Evolutionary conservation across 306 rosid genomes (phyloP).

Genomic region (Acacia acuminata): DNA sequence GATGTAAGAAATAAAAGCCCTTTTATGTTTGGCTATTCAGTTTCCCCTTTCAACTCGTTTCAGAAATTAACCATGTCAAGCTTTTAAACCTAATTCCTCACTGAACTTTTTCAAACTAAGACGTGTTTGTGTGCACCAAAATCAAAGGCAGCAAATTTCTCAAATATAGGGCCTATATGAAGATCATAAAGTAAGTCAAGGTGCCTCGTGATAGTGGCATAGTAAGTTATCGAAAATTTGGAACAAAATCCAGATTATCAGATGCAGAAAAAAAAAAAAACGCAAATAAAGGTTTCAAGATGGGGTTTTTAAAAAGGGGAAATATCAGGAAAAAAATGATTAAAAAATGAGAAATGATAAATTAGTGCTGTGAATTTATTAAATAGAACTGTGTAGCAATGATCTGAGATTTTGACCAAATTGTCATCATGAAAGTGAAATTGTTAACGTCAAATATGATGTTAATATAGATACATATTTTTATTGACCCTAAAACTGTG

Average conservation of each 20-base stretch:
- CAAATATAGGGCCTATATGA: background rate
- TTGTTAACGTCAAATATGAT: too few species aligned
- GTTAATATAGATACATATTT: too few species aligned
- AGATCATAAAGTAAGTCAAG: background rate
- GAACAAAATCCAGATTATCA: background rate
- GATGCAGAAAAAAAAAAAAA: background rate
- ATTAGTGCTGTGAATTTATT: too few species aligned
- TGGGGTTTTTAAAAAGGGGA: background rate
- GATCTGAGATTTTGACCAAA: too few species aligned
- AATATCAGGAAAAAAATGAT: too few species aligned
- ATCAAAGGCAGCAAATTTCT: background rate
- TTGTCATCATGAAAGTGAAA: too few species aligned
- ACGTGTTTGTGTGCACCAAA: background rate
- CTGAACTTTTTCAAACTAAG: background rate
- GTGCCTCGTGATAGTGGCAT: background rate
- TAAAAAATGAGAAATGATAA: too few species aligned
- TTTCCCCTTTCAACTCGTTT: background rate
- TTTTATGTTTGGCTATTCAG: background rate
- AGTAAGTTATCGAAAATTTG: too few species aligned
- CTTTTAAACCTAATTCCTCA: background rate
- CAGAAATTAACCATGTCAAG: background rate
- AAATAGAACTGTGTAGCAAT: too few species aligned
- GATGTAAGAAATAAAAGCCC: conserved; percentile 17
- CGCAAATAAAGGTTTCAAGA: background rate
- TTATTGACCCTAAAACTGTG: too few species aligned